Percentiles rank a stretch among this genome's conserved stretches.
Evolutionary conservation across 1,284 basidiomycete genomes (phyloP).

Genomic region (Termitomyces sp.): DNA sequence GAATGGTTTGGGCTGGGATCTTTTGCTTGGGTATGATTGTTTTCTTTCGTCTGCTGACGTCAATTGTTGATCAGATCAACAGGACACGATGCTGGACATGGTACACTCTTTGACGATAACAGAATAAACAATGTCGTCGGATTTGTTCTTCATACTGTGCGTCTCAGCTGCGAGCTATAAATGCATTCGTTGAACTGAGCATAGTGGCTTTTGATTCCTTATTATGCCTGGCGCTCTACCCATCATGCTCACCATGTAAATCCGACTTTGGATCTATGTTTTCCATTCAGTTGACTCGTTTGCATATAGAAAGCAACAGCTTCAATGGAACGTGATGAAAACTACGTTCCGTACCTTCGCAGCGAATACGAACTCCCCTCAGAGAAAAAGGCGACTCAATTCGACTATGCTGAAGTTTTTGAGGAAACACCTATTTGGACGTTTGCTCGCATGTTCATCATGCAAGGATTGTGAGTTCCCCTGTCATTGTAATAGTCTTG

Average conservation of each 20-base stretch:
- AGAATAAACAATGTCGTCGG: constrained; percentile 30
- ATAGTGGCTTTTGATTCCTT: constrained; percentile 44
- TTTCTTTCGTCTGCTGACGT: not conserved
- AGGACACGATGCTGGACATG: constrained; percentile 35
- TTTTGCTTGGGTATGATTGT: constrained; percentile 34
- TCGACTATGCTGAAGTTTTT: constrained; percentile 47
- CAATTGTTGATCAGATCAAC: not conserved
- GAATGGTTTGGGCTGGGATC: constrained; percentile 33
- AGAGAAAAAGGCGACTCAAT: constrained; percentile 33
- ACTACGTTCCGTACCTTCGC: constrained; percentile 47
- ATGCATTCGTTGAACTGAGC: constrained; percentile 14
- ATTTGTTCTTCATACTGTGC: constrained; percentile 30
- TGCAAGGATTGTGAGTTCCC: constrained; percentile 45
- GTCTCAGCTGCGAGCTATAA: not conserved
- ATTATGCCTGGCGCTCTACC: constrained; percentile 45
- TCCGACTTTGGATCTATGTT: not conserved
- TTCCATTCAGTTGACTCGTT: not conserved
- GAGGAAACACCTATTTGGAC: constrained; percentile 71
- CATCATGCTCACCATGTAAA: constrained; percentile 44
- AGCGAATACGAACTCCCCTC: constrained; percentile 40
- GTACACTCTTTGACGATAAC: constrained; percentile 28
- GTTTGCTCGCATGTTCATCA: constrained; percentile 54
- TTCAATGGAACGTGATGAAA: constrained; percentile 50
- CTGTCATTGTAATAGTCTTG: not conserved
- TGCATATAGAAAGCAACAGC: constrained; percentile 42